Evolutionary conservation across 768 basidiomycete genomes (phyloP).

Genomic region (Pleurotus platypus): DNA sequence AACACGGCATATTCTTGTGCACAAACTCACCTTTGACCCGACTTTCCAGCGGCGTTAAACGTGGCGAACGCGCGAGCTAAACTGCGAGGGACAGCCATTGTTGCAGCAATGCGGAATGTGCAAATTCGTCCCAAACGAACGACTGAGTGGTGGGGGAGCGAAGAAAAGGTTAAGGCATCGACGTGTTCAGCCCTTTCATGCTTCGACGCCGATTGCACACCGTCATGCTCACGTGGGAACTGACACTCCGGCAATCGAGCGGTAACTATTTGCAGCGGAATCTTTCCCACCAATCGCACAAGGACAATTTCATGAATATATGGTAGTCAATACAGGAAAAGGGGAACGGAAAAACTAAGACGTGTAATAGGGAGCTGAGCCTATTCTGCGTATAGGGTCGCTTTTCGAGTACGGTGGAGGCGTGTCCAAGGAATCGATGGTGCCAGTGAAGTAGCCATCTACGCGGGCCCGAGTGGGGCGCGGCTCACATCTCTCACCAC

Average conservation of each 20-base stretch:
- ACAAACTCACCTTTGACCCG: constrained; percentile 12
- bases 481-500: background rate
- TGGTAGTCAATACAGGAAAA: background rate
- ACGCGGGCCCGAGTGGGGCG: background rate
- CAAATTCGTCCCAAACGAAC: constrained; percentile 12
- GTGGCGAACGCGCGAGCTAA: constrained; percentile 43
- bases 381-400: background rate
- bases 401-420: background rate
- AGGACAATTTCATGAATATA: background rate
- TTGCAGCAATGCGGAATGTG: constrained; percentile 11
- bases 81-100: constrained; percentile 21
- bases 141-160: constrained; percentile 9
- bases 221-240: background rate
- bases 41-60: constrained; percentile 42
- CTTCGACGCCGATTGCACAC: background rate
- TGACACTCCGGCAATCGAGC: constrained; percentile 3
- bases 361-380: background rate
- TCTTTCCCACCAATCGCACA: background rate
- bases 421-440: background rate
- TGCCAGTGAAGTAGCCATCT: background rate
- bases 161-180: constrained; percentile 13
- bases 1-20: constrained; percentile 12
- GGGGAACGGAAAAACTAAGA: background rate
- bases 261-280: background rate
- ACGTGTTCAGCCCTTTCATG: background rate